These are phyloP conservation scores for Taiozyma sp. DNA, from an alignment of 1,139 yeast genomes.

Conservation along the genomic window DNA sequence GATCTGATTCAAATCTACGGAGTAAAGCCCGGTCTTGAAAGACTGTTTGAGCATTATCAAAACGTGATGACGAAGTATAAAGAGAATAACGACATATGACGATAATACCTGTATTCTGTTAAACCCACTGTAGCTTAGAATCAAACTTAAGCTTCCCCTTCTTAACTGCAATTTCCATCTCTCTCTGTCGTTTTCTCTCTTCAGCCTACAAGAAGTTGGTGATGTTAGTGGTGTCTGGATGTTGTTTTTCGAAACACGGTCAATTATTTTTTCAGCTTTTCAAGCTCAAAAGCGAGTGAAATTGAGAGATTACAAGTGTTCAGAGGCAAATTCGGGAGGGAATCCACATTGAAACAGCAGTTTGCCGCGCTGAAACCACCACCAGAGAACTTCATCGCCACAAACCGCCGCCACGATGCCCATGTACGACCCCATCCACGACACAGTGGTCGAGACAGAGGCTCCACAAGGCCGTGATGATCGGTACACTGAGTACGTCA, in stretches of 20 bases:
- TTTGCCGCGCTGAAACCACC: not conserved
- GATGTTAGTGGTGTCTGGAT: not conserved
- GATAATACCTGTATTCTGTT: not conserved
- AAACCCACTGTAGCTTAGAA: not conserved
- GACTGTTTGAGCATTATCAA: not conserved
- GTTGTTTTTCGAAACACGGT: not conserved
- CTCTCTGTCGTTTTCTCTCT: not conserved
- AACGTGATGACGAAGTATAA: not conserved
- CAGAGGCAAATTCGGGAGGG: not conserved
- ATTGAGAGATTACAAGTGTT: not conserved
- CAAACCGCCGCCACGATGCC: not conserved
- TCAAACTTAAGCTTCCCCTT: not conserved
- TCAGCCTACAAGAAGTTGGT: not conserved
- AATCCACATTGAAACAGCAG: not conserved
- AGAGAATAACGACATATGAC: not conserved
- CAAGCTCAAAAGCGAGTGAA: not conserved
- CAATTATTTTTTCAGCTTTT: not conserved
- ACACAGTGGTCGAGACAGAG: conserved; percentile 1
- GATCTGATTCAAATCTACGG: not conserved
- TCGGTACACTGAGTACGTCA: not conserved
- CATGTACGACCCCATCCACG: conserved; percentile 7
- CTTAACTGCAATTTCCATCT: too few relatives aligned
- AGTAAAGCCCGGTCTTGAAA: not conserved
- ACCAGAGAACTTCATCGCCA: not conserved
- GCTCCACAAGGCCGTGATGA: not conserved